Percentiles rank a stretch among this genome's conserved stretches.
Evolutionary conservation across 108 stramenopile species (phyloP).

Genomic region (Tribonema minus): DNA sequence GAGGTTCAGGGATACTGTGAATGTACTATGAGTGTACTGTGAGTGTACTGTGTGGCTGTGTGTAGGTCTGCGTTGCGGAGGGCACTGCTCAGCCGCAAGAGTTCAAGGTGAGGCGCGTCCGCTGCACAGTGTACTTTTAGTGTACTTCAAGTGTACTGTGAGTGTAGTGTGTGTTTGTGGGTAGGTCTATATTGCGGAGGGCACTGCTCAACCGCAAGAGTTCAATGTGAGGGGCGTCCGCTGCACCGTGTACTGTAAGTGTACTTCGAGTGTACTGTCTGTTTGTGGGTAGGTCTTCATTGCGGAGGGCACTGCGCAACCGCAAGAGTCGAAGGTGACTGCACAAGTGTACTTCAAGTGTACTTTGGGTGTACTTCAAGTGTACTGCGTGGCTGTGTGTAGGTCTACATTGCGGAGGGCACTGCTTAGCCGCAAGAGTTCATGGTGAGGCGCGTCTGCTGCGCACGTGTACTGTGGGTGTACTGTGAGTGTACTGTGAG

Average conservation of each 20-base stretch:
- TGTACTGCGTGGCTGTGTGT: background rate
- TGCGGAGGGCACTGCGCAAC: conserved; percentile 10
- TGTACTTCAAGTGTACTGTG: too few species aligned
- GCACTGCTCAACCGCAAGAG: conserved; percentile 13
- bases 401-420: conserved; percentile 16
- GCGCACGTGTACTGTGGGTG: background rate
- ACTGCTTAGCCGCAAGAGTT: conserved; percentile 6
- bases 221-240: conserved; percentile 11
- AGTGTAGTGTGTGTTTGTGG: background rate
- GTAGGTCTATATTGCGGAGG: conserved; percentile 13
- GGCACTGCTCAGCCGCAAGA: conserved; percentile 18
- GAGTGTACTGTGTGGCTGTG: background rate
- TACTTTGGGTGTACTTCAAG: too few species aligned
- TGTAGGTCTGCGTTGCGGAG: conserved; percentile 6
- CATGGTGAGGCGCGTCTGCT: too few species aligned
- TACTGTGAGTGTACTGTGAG: too few species aligned
- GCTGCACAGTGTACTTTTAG: background rate
- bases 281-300: background rate
- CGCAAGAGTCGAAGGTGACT: conserved; percentile 33
- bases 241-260: too few species aligned
- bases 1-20: background rate
- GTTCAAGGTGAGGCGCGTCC: conserved; percentile 17
- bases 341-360: background rate
- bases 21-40: too few species aligned
- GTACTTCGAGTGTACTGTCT: too few species aligned